phyloP scores from a whole-genome alignment of 345 rosid species.

The Mangifera indica region DNA sequence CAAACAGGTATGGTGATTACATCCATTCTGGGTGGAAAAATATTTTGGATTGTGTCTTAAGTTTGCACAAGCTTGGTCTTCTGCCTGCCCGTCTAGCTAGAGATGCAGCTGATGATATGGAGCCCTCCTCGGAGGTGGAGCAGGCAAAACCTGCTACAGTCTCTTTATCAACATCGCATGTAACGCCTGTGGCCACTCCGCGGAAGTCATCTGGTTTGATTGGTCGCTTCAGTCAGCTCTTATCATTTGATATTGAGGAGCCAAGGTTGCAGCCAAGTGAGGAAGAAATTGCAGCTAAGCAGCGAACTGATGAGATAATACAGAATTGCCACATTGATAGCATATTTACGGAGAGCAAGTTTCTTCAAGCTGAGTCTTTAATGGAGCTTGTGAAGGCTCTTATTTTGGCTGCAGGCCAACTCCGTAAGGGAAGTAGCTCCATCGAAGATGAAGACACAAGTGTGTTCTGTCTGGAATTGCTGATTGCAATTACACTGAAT shows the following conservation, averaged over 20 bases:
- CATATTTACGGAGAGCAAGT: slow-evolving; percentile 73
- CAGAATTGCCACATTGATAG: slow-evolving; percentile 56
- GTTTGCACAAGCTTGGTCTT: slow-evolving; percentile 65
- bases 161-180: slow-evolving; percentile 31
- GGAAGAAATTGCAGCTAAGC: slow-evolving; percentile 61
- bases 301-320: slow-evolving; percentile 48
- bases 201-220: slow-evolving; percentile 58
- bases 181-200: slow-evolving; percentile 32
- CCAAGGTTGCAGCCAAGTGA: slow-evolving; percentile 50
- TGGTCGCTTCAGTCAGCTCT: slow-evolving; percentile 64
- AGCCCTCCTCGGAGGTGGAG: slow-evolving; percentile 43
- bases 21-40: slow-evolving; percentile 63
- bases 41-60: slow-evolving; percentile 55
- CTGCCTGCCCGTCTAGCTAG: slow-evolving; percentile 56
- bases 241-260: slow-evolving; percentile 71
- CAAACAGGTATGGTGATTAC: slow-evolving; percentile 63
- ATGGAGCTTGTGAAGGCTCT: slow-evolving; percentile 58
- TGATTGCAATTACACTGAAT: slow-evolving; percentile 60
- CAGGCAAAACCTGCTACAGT: slow-evolving; percentile 33
- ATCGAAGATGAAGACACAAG: slow-evolving; percentile 51
- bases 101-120: slow-evolving; percentile 59
- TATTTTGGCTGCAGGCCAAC: slow-evolving; percentile 44
- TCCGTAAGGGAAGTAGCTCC: slow-evolving; percentile 25
- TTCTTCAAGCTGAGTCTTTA: slow-evolving; percentile 70
- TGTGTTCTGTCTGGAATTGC: slow-evolving; percentile 68